Evolutionary conservation across 1,139 yeast species (phyloP), one percentile per base, ranked within the genome.

Genomic region (Magnusiomyces suaveolens): DNA sequence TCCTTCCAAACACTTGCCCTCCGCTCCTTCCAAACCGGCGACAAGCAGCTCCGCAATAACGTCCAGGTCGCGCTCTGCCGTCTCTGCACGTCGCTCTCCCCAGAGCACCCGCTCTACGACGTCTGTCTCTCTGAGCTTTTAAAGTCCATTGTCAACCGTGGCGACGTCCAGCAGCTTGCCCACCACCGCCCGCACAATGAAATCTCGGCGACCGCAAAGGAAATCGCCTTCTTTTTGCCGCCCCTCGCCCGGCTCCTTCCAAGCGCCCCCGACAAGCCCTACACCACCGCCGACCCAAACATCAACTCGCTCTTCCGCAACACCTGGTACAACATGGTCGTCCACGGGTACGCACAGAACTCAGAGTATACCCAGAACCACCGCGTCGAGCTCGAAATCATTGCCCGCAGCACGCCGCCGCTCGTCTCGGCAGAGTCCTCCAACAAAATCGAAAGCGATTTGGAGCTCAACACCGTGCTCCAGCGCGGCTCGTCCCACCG

Each of bases 281-380:
- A 71, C 24, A 69, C 70, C 55, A 68, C 81, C 26, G 66, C 66
- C 14, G 79, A 80, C 54, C 72, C 77, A 46, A 74, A 71, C 18
- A 75, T 80, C 1, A 71, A 79, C 53, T 73, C 78, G 48, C 72
- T 84, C 56, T 88, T 90, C 72, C 80, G 95, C 64, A 87, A 92
- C 67, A 82, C 88, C 51, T 94, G 99, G 99, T 89, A 87, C 67
- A 92, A 90, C 65, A 76, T 92, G 79, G 94, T 85, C 2, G 87
- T 90, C 47, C 96, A 92, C 69, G 98, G 98, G 0, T 89, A 83
- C 66, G 79, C 83, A 25, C 74, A 76, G 52, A 77, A 77, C 52
- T 83, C 95, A 0, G 74, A 75, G 16, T 73, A 82, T 63, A 78
- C 83, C 12, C 71, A 73, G 54, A 69, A 72, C 12, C 77, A 79